Evolutionary conservation across 768 basidiomycete species (phyloP).

Genomic region (Mycena albidolilacea): DNA sequence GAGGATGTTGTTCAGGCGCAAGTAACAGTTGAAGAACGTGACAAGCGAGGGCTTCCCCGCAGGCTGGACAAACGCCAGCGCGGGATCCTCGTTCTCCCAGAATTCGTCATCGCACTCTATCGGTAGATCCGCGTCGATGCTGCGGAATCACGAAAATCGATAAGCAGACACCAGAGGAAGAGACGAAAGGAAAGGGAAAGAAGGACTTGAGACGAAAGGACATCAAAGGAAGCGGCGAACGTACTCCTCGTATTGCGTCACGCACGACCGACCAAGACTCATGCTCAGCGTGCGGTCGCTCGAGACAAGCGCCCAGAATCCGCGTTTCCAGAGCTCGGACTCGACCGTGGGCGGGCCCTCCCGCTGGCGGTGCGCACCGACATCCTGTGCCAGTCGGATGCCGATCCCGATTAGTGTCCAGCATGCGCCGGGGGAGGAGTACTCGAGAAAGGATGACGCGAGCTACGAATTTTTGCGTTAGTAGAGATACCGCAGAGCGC

Average conservation of each 20-base stretch:
- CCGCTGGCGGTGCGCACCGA: constrained; percentile 41
- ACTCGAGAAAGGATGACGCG: constrained; percentile 65
- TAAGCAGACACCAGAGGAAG: too few species aligned
- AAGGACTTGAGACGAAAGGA: not conserved
- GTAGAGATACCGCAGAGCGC: not conserved
- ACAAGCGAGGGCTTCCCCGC: constrained; percentile 66
- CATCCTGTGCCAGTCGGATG: constrained; percentile 32
- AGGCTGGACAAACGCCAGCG: constrained; percentile 75
- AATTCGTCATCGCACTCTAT: constrained; percentile 78
- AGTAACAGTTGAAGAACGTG: constrained; percentile 66
- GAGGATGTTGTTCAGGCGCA: constrained; percentile 73
- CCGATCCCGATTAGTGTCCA: constrained; percentile 76
- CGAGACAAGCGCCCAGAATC: constrained; percentile 62
- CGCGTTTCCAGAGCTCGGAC: constrained; percentile 82
- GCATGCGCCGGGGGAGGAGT: constrained; percentile 70
- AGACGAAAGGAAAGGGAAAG: not conserved
- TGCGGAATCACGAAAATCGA: constrained; percentile 31
- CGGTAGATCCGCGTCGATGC: constrained; percentile 79
- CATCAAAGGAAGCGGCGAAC: not conserved
- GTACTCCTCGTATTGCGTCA: constrained; percentile 8
- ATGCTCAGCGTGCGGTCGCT: constrained; percentile 63
- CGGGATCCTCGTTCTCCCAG: constrained; percentile 63
- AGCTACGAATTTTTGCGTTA: constrained; percentile 52
- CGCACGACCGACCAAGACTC: constrained; percentile 63
- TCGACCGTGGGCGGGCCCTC: constrained; percentile 59